Percentiles rank a stretch among this genome's conserved stretches.
These are phyloP conservation scores for Fistulinella prunicolor DNA, from an alignment of 768 basidiomycete genomes.

Conservation along the genomic window DNA sequence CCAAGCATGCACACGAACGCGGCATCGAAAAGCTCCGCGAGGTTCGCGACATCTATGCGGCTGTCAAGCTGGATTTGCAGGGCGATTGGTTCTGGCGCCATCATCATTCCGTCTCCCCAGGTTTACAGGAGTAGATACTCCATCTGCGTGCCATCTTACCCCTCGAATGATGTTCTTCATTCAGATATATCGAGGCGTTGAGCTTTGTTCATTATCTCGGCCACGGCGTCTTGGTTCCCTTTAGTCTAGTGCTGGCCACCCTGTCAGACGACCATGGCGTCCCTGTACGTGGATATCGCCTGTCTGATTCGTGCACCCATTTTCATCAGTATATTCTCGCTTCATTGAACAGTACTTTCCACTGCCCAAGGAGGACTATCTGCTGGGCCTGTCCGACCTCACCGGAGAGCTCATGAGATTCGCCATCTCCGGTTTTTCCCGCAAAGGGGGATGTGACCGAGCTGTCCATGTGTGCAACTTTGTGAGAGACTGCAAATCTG, in stretches of 20 bases:
- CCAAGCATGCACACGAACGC: constrained; percentile 45
- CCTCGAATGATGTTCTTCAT: constrained; percentile 16
- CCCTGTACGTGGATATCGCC: constrained; percentile 48
- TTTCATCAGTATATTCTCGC: constrained; percentile 3
- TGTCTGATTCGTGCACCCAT: constrained; percentile 3
- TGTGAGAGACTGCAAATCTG: constrained; percentile 72
- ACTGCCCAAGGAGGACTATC: constrained; percentile 77
- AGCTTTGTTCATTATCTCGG: constrained; percentile 87
- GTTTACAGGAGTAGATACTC: constrained; percentile 68
- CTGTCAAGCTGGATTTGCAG: constrained; percentile 57
- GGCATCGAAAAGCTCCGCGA: constrained; percentile 63
- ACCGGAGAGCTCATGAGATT: constrained; percentile 97
- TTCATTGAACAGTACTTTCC: constrained; percentile 69
- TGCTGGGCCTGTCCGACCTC: constrained; percentile 90
- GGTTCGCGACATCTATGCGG: constrained; percentile 61
- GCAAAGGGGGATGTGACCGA: constrained; percentile 59
- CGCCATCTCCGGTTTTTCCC: constrained; percentile 79
- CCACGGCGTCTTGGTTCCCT: constrained; percentile 62
- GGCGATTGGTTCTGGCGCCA: constrained; percentile 78
- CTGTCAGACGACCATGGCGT: constrained; percentile 59
- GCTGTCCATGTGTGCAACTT: constrained; percentile 66
- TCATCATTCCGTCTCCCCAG: constrained; percentile 68
- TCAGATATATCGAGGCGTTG: constrained; percentile 82
- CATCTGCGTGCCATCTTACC: neutral
- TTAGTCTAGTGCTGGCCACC: constrained; percentile 60